phyloP scores from a whole-genome alignment of 1,284 basidiomycete genomes.

The Microstroma glucosiphilum region DNA sequence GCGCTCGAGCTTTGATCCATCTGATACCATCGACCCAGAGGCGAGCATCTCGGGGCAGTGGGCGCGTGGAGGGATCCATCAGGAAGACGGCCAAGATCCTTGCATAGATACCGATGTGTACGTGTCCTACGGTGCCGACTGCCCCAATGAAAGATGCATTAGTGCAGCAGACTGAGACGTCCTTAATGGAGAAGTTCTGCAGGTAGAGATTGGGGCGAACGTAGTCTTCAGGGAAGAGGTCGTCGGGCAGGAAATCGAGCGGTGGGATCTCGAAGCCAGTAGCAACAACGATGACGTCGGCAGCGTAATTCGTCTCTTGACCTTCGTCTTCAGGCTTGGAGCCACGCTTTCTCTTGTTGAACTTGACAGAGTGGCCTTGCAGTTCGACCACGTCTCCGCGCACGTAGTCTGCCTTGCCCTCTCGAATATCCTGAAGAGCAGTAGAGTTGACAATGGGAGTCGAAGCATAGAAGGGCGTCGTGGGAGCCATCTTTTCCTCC shows the following conservation, averaged over 20 bases:
- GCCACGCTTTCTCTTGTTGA: conserved; percentile 48
- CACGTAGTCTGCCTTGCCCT: conserved; percentile 57
- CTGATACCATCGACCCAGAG: conserved; percentile 62
- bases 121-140: conserved; percentile 37
- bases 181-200: conserved; percentile 61
- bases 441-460: conserved; percentile 59
- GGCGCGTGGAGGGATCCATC: conserved; percentile 58
- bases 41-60: conserved; percentile 59
- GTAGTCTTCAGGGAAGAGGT: conserved; percentile 62
- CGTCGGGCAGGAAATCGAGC: conserved; percentile 59
- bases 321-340: conserved; percentile 49
- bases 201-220: conserved; percentile 59
- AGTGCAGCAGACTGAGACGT: conserved; percentile 56
- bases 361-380: conserved; percentile 54
- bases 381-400: conserved; percentile 59
- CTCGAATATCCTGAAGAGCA: conserved; percentile 58
- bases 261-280: conserved; percentile 61
- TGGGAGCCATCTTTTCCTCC: conserved; percentile 51
- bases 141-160: conserved; percentile 59
- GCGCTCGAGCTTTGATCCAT: conserved; percentile 58
- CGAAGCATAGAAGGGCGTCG: conserved; percentile 38
- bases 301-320: conserved; percentile 53
- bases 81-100: conserved; percentile 61
- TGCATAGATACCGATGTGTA: conserved; percentile 54
- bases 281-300: conserved; percentile 61